These are phyloP conservation scores for Ascochyta pisi DNA, from an alignment of 2,329 filamentous ascomycete species.

Conservation along the genomic window DNA sequence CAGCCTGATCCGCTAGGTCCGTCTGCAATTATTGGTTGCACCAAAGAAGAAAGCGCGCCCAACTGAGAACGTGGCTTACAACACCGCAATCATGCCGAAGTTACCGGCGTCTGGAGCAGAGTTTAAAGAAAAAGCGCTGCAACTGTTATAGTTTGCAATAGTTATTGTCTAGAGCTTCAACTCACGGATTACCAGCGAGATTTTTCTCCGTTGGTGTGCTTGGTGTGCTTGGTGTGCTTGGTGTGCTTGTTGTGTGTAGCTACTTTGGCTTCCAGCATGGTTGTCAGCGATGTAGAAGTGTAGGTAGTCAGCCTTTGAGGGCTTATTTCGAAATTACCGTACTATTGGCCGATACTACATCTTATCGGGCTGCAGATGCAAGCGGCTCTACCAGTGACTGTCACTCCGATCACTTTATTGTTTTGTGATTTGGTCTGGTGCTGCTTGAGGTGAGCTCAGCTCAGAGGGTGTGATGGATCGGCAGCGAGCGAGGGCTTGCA, in stretches of 20 bases:
- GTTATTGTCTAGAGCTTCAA: neutral
- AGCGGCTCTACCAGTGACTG: neutral
- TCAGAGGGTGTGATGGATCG: slow-evolving; percentile 7
- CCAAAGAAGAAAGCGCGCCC: slow-evolving; percentile 5
- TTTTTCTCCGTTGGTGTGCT: neutral
- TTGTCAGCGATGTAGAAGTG: neutral
- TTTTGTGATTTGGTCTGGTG: neutral
- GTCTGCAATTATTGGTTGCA: slow-evolving; percentile 3
- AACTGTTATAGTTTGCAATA: neutral
- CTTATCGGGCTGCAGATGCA: neutral
- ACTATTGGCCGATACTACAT: slow-evolving; percentile 7
- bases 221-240: neutral
- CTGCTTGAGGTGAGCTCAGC: neutral
- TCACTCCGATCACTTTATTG: neutral
- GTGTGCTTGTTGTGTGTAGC: neutral
- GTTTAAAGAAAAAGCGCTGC: neutral
- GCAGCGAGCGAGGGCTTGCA: slow-evolving; percentile 12
- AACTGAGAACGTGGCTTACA: slow-evolving; percentile 4
- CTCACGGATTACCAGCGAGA: neutral
- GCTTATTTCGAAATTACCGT: neutral
- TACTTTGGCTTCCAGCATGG: neutral
- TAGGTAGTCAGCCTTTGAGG: slow-evolving; percentile 3
- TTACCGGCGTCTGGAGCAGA: slow-evolving; percentile 3
- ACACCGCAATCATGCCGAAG: slow-evolving; percentile 6
- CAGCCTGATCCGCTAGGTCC: neutral